These are phyloP conservation scores for Knufia petricola DNA, from an alignment of 2,329 filamentous ascomycete genomes.

Conservation along the genomic window DNA sequence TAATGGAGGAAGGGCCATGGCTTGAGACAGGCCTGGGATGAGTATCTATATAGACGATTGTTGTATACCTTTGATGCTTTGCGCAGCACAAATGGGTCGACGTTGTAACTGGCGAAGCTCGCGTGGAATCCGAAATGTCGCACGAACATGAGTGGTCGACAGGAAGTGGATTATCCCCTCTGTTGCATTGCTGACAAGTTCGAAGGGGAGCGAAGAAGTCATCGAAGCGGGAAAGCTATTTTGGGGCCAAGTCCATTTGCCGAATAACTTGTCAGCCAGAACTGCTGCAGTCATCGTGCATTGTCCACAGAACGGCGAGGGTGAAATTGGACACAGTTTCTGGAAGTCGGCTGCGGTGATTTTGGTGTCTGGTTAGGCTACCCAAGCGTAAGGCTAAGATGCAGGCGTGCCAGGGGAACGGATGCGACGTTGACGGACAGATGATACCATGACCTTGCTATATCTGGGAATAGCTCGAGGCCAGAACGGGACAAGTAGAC, in stretches of 20 bases:
- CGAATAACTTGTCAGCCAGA: conserved; percentile 4
- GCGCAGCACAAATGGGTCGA: conserved; percentile 1
- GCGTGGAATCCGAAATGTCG: not conserved
- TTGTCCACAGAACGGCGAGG: not conserved
- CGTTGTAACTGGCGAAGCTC: conserved; percentile 5
- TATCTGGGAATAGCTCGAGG: conserved; percentile 1
- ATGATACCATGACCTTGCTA: not conserved
- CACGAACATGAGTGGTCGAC: conserved; percentile 7
- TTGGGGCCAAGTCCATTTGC: conserved; percentile 5
- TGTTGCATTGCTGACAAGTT: conserved; percentile 7
- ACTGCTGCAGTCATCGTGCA: conserved; percentile 6
- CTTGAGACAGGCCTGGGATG: conserved; percentile 1
- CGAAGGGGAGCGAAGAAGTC: not conserved
- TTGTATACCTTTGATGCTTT: conserved; percentile 1
- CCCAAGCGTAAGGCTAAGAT: not conserved
- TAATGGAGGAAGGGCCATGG: conserved; percentile 1
- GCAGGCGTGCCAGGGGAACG: not conserved
- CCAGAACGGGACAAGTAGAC: not conserved
- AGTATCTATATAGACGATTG: conserved; percentile 5
- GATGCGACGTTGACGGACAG: not conserved
- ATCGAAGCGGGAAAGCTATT: conserved; percentile 8
- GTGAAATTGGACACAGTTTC: not conserved
- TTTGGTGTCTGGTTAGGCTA: conserved; percentile 2
- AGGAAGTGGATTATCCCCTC: not conserved
- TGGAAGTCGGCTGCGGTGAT: conserved; percentile 4